Base-by-base conservation (phyloP, 129 eudicot species). In the Flaveria sonorensis region DNA sequence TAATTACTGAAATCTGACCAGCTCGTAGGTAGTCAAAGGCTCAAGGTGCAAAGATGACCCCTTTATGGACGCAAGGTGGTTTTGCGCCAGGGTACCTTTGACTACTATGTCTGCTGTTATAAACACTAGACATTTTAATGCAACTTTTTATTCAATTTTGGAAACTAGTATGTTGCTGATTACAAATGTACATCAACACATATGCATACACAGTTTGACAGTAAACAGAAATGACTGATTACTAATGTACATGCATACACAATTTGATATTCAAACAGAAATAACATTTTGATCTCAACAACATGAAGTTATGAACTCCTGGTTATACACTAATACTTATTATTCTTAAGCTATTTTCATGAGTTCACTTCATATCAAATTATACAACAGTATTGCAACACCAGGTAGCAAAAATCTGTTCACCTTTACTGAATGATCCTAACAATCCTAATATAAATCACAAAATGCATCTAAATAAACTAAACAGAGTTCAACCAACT, bases 251-350 rank as follows among this genome's bases (percentile, higher is more conserved):
- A 14, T 32, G 16, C 21, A 71, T 71, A 50, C 47, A 28, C 46
- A 71, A 7, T 71, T 71, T 50, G n/a, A 71, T 62, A 71, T 28
- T 52, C 26, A 48, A 62, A 26, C 42, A 62, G 42, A 62, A 62
- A 11, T 6, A 19, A 28, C 14, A 65, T 32, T 32, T 26, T 16
- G 13, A 10, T 21, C 13, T 72, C 8, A 42, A 36, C 56, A 7
- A 71, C 36, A 71, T 20, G 53, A 72, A 13, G 3, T 15, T 70
- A 50, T 55, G 53, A 72, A 11, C 59, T 53, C 65, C 30, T n/a
- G 13, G 9, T 15, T 26, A 48, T 70, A 18, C 57, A 71, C 11
- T 51, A 28, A 26, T 61, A 10, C 67, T 11, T 24, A 60, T 24
- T 24, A 21, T 60, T 60, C 39, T 60, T 60, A 60, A 26, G 4